Evolutionary conservation across 2,329 filamentous ascomycete species (phyloP).

Genomic region (Colletotrichum higginsianum): DNA sequence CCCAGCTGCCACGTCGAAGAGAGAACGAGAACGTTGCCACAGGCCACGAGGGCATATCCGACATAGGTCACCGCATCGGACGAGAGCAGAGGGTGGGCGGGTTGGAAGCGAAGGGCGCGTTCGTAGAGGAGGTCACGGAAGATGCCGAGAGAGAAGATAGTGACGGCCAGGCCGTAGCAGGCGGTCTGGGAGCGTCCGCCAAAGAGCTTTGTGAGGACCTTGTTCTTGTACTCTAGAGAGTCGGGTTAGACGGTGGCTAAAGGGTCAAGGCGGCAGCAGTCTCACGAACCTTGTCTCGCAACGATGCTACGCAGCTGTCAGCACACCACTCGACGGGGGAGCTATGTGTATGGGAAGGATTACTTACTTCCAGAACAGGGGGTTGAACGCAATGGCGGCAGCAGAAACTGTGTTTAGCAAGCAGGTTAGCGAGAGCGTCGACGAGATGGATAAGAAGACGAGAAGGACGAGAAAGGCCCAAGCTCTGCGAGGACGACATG

Average conservation of each 20-base stretch:
- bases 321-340: constrained; percentile 44
- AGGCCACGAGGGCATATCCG: constrained; percentile 79
- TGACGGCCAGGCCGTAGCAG: constrained; percentile 90
- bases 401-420: constrained; percentile 77
- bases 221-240: constrained; percentile 87
- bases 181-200: constrained; percentile 82
- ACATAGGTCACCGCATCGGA: constrained; percentile 71
- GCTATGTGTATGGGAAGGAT: background rate
- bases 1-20: constrained; percentile 93
- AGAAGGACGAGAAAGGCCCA: constrained; percentile 16
- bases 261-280: constrained; percentile 19
- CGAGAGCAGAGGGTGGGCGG: constrained; percentile 81
- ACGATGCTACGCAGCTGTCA: constrained; percentile 75
- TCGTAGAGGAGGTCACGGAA: constrained; percentile 92
- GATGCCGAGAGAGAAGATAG: constrained; percentile 93
- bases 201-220: constrained; percentile 89
- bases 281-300: constrained; percentile 79
- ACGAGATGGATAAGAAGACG: background rate
- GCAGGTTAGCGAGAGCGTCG: constrained; percentile 40
- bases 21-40: constrained; percentile 88
- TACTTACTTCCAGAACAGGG: constrained; percentile 98
- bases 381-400: constrained; percentile 91
- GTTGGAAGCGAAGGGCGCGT: constrained; percentile 81
- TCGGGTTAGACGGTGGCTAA: constrained; percentile 25
- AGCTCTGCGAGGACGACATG: constrained; percentile 35